Conservation (phyloP, 495 filamentous ascomycete species). For the Terfezia claveryi region DNA sequence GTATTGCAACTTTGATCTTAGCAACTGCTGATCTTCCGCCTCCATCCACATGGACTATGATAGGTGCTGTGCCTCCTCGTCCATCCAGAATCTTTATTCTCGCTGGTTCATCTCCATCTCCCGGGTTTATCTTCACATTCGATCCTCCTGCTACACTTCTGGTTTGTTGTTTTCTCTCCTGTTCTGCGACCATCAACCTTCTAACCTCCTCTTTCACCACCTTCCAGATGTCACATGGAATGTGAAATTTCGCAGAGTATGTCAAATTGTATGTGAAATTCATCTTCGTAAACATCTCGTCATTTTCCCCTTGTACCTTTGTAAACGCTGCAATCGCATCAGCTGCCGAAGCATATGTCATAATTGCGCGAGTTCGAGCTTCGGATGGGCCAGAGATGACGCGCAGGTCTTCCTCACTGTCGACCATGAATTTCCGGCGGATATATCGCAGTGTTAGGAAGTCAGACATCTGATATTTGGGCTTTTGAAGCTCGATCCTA, state of each 20-base stretch:
- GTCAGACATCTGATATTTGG: slow-evolving; percentile 6
- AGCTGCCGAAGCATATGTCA: slow-evolving; percentile 6
- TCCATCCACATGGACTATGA: slow-evolving; percentile 7
- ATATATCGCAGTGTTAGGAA: slow-evolving; percentile 3
- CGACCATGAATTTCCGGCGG: slow-evolving; percentile 1
- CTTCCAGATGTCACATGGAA: slow-evolving; percentile 2
- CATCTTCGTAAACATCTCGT: slow-evolving; percentile 1
- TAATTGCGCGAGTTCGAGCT: slow-evolving; percentile 1
- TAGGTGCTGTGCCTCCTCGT: not conserved
- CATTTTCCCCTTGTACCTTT: not conserved
- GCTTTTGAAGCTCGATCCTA: not conserved
- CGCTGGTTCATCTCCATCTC: not conserved
- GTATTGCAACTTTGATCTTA: slow-evolving; percentile 3
- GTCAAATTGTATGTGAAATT: slow-evolving; percentile 1
- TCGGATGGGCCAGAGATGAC: slow-evolving; percentile 5
- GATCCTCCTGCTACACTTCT: not conserved
- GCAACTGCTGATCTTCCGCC: slow-evolving; percentile 3
- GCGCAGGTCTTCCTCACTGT: slow-evolving; percentile 3
- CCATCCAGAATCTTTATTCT: slow-evolving; percentile 7
- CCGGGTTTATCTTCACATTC: not conserved
- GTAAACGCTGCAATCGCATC: slow-evolving; percentile 5
- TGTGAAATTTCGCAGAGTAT: slow-evolving; percentile 10
- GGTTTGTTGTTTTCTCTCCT: not conserved
- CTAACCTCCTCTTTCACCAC: slow-evolving; percentile 9
- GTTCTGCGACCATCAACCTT: not conserved